A percentile compares a stretch with the other conserved stretches of the same genome.
Conservation (phyloP, 2,329 filamentous ascomycete species). For the Sporothrix pallida region DNA sequence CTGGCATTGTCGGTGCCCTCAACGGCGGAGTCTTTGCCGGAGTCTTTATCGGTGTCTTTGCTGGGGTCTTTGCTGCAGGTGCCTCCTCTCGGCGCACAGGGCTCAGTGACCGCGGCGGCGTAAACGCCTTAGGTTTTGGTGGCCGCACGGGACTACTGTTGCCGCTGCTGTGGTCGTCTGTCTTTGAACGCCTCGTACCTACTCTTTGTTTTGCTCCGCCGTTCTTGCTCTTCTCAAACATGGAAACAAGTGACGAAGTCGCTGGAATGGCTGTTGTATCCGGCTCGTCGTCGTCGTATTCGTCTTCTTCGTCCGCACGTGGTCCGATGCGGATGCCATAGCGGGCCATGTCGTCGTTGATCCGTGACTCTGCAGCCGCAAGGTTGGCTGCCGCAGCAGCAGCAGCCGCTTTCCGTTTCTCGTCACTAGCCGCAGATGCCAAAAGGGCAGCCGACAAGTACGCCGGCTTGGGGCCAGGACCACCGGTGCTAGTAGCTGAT, state of each 20-base stretch:
- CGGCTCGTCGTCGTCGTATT: not conserved
- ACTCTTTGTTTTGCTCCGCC: not conserved
- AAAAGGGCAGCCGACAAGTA: slow-evolving; percentile 32
- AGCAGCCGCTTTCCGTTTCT: slow-evolving; percentile 13
- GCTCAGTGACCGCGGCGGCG: slow-evolving; percentile 44
- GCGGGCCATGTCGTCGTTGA: slow-evolving; percentile 16
- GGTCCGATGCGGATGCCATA: slow-evolving; percentile 10
- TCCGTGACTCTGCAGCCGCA: not conserved
- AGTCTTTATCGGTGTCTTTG: slow-evolving; percentile 1
- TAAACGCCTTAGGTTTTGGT: slow-evolving; percentile 40
- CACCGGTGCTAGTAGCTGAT: slow-evolving; percentile 5
- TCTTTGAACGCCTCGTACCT: not conserved
- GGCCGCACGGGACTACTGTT: not conserved
- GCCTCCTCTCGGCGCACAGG: slow-evolving; percentile 33
- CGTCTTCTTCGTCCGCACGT: not conserved
- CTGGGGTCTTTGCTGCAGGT: not conserved
- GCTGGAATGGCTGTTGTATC: slow-evolving; percentile 66
- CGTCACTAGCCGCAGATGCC: slow-evolving; percentile 26
- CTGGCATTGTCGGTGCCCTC: not conserved
- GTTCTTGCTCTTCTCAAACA: slow-evolving; percentile 64
- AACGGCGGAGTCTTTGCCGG: not conserved
- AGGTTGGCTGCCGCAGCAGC: slow-evolving; percentile 18
- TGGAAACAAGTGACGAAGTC: slow-evolving; percentile 67
- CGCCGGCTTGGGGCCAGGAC: not conserved
- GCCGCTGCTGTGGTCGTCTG: not conserved